Evolutionary conservation across 2,329 filamentous ascomycete species (phyloP), one percentile per base, ranked within the genome.

Genomic region (Ophiostoma sp.): DNA sequence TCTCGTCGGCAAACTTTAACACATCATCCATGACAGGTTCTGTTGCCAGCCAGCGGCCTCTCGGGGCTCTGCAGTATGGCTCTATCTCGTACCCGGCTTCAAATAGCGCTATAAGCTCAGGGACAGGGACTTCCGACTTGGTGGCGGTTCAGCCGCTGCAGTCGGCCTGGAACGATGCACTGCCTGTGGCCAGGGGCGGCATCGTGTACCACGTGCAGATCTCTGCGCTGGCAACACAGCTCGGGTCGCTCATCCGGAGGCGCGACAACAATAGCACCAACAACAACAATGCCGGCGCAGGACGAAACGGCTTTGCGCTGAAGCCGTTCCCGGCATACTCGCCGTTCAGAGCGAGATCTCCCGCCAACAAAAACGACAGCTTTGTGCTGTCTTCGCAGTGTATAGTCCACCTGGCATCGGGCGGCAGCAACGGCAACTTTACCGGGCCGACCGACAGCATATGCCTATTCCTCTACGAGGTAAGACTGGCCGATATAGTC

Each of bases 401-500:
- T 72, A 75, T 86, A 68, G 76, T 83, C 13, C 79, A 80, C 65
- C 74, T 84, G 10, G 77, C 79, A 6, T 75, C 76, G 39, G 73
- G 74, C 20, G 75, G 77, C 65, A 78, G 77, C 54, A 76, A 73
- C 27, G 72, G 74, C 41, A 75, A 73, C 11, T 74, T 74, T 33
- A 75, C 75, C 15, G 67, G 71, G 1, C 67, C 70, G 11, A 76
- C 77, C 27, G 81, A 83, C 60, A 80, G 80, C 48, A 77, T 84
- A 57, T 86, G 82, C 72, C 76, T 83, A 60, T 86, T 86, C 74
- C 76, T 86, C 27, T 87, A 84, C 73, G 83, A 87, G 79, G 85
- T 86, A 65, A 7, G 27, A 31, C 27, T 31, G 27, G 33, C 36
- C 8, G 33, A 64, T 31, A 64, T 31, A 64, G 31, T 13, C 27